A percentile compares a stretch with the other conserved stretches of the same genome.
Conservation (phyloP, 1,139 yeast genomes). For the Suhomyces kunorum region DNA sequence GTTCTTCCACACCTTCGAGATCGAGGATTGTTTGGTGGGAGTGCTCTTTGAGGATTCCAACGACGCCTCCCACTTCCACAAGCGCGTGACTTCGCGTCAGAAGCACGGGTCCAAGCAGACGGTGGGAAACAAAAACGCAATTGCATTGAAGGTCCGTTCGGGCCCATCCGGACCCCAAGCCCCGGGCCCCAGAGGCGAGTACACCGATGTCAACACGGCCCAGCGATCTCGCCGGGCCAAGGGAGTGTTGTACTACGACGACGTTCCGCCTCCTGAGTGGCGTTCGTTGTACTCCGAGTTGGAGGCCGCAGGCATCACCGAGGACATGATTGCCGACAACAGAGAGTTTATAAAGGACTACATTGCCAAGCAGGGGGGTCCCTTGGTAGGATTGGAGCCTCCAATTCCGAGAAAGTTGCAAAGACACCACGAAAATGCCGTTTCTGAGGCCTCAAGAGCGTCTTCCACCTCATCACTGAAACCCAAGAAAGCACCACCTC, state of each 20-base stretch:
- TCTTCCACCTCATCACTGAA: constrained; percentile 16
- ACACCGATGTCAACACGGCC: constrained; percentile 47
- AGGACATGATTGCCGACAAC: constrained; percentile 88
- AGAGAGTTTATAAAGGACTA: constrained; percentile 79
- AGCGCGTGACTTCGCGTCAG: constrained; percentile 70
- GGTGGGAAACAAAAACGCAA: constrained; percentile 79
- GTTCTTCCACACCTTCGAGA: constrained; percentile 91
- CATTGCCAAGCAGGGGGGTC: constrained; percentile 77
- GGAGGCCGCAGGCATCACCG: constrained; percentile 77
- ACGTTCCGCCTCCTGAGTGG: constrained; percentile 86
- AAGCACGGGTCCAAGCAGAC: constrained; percentile 89
- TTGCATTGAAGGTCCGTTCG: constrained; percentile 64
- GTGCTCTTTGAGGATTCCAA: constrained; percentile 82
- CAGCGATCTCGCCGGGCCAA: constrained; percentile 59
- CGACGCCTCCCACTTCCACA: constrained; percentile 84
- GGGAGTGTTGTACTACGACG: constrained; percentile 73
- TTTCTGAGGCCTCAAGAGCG: constrained; percentile 10
- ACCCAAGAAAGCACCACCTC: constrained; percentile 47
- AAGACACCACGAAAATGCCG: constrained; percentile 13
- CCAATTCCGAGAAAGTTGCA: constrained; percentile 71
- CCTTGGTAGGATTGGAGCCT: constrained; percentile 82
- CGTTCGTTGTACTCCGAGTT: constrained; percentile 70
- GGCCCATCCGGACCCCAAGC: constrained; percentile 33
- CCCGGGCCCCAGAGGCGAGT: constrained; percentile 78
- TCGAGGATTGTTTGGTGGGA: constrained; percentile 90